Evolutionary conservation across 306 rosid species (phyloP), one percentile per base, ranked within the genome.

Genomic region (Oxytropis ochrocephala): DNA sequence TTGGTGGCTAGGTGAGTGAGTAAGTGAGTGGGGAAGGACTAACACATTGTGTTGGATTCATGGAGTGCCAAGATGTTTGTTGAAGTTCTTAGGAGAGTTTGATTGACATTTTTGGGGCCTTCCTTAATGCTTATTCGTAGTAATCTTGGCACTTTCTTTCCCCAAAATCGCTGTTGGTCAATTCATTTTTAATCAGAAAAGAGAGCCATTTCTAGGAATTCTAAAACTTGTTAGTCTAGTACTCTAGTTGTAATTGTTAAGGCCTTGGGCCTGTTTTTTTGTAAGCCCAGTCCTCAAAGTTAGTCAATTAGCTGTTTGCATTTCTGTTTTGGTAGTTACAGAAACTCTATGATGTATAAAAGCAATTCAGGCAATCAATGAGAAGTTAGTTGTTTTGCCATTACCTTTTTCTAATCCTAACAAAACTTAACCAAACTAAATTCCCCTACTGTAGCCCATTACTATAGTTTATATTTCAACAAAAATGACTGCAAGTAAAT

Each of bases 111-210:
- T 64, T 62, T 62, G 56, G 56, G 11, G 29, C 29, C 29, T 24
- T 24, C 3, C 29, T 2, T 47, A 59, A 46, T 59, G 16, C 59
- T 43, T 1, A 21, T 60, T 60, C 61, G 50, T 32, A 51, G 21
- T 38, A 68, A 36, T 57, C 51, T 54, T 69, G 11, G 54, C n/a
- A 5, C 3, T 41, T 54, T 38, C 1, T 35, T 18, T 6, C 4
- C 35, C 29, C 18, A 54, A 41, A 69, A 54, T 63, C 36, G 52
- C 56, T 47, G 9, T 38, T 44, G 8, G 41, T 63, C 44, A 55
- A 47, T 54, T 57, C 52, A 57, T 66, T 56, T 56, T 70, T 55
- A 35, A 46, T 48, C 53, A 21, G 33, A 62, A 74, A 8, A 14
- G 33, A 32, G 16, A 19, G 27, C 18, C 54, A 48, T 46, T 46